phyloP scores from a whole-genome alignment of 768 basidiomycete genomes.

The Tricholoma bakamatsutake region DNA sequence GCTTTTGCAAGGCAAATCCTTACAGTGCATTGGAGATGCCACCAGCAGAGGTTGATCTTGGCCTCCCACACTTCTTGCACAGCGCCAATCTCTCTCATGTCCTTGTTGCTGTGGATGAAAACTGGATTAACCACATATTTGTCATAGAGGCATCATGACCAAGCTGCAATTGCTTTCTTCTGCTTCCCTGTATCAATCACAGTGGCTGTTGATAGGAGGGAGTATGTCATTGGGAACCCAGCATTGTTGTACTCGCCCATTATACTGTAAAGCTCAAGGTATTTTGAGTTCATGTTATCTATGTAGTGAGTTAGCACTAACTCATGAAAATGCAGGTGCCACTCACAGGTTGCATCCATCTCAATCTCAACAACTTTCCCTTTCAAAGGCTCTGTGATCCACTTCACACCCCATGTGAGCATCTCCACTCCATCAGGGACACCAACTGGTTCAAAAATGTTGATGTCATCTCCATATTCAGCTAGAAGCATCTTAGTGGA shows the following conservation, averaged over 20 bases:
- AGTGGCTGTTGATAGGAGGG: background rate
- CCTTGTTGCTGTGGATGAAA: background rate
- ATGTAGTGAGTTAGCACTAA: background rate
- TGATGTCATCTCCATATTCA: too few relatives aligned
- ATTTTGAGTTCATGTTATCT: background rate
- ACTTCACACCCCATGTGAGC: too few relatives aligned
- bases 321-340: background rate
- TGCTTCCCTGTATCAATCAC: background rate
- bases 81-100: background rate
- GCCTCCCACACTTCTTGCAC: background rate
- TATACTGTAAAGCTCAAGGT: background rate
- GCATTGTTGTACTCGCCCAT: background rate
- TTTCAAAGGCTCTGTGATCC: background rate
- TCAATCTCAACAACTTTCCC: conserved; percentile 2
- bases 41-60: background rate
- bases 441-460: too few relatives aligned
- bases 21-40: background rate
- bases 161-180: background rate
- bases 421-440: too few relatives aligned
- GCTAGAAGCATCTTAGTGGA: too few relatives aligned
- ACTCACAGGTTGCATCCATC: background rate
- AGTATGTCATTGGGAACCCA: background rate
- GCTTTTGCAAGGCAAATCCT: background rate
- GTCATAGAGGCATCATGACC: background rate
- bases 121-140: background rate